Base-by-base conservation (phyloP, 805 yeast species). In the Ogataea parapolymorpha region DNA sequence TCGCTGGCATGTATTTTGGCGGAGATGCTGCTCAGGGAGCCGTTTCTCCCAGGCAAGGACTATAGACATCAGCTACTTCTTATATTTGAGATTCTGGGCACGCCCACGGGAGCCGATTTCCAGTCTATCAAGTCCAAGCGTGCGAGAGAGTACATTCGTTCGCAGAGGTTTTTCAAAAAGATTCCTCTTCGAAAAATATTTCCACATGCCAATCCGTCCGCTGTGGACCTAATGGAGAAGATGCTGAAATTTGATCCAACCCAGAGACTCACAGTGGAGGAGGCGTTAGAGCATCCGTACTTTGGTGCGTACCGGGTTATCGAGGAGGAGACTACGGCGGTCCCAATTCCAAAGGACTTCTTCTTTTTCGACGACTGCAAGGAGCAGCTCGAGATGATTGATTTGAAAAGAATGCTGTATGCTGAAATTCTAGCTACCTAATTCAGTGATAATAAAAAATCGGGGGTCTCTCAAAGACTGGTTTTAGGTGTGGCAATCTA, bases 281-380 rank as follows among this genome's bases (percentile, higher is more conserved):
- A 84, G 44, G 95, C 96, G 0, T 71, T 91, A 26, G 68, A 72
- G 45, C 98, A 91, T 59, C 95, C 95, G 2, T 85, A 85, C 54
- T 66, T 85, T 36, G 66, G 69, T 37, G 64, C 75, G 15, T 85
- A 83, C 55, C 86, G 85, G 53, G 85, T 79, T 49, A 82, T 84
- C 8, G 75, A 75, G 25, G 90, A 83, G 52, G 93, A 85, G 57
- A 88, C 87, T 1, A 59, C 59, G 13, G 72, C 76, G 26, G 70
- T 66, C 23, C 74, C 71, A 26, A 74, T 77, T 22, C 78, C 81
- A 1, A 72, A 68, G 36, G 80, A 75, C 44, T 74, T 75, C 54
- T 77, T 77, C 47, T 77, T 72, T 44, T 77, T 77, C 48, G 82
- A 77, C 51, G 66, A 70, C 45, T 63, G 66, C 41, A 76, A 75